Base-by-base conservation (phyloP, 306 rosid species). In the Canavalia ensiformis region DNA sequence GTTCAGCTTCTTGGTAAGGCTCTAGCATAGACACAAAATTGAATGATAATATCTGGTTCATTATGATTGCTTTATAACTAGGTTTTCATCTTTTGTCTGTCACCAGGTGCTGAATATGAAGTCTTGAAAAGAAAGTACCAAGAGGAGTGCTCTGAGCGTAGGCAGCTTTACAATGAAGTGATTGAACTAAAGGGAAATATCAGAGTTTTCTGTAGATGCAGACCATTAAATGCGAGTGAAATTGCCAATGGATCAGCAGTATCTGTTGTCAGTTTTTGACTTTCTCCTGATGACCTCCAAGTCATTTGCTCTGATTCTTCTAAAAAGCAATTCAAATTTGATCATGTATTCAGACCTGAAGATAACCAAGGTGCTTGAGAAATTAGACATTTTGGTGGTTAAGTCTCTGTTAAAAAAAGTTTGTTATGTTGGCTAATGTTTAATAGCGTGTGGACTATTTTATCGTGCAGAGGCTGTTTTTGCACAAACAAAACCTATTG, bases 201-300 rank as follows among this genome's bases (percentile, higher is more conserved):
- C 52, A 86, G 97, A 84, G 97, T 95, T 69, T 95, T 91, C 87
- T 95, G 97, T 88, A 90, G 99, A 90, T 95, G 97, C 64, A 89
- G 99, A 84, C 99, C 99, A 7, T 65, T 93, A 73, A 92, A 85
- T 78, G 80, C 82, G 75, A 84, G 52, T 37, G 99, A 95, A 85
- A 80, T 63, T 52, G 78, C 85, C 4, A 87, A 81, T 62, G 93
- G 92, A 12, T 76, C 68, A 25, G 75, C 83, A 1, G 45, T 11
- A 44, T 79, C 92, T 3, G 88, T 89, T n/a, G 58, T 89, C 79
- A 97, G 91, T 47, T 91, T 91, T 87, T 70, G 99, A 92, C 12
- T 88, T 8, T 82, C 90, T 50, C 39, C 79, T 31, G 95, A 89
- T 29, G 97, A 91, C 85, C 92, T 95, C 60, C 97, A 92, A 87